Base-by-base conservation (phyloP, 2,329 filamentous ascomycete genomes). In the Phialocephala sp. region DNA sequence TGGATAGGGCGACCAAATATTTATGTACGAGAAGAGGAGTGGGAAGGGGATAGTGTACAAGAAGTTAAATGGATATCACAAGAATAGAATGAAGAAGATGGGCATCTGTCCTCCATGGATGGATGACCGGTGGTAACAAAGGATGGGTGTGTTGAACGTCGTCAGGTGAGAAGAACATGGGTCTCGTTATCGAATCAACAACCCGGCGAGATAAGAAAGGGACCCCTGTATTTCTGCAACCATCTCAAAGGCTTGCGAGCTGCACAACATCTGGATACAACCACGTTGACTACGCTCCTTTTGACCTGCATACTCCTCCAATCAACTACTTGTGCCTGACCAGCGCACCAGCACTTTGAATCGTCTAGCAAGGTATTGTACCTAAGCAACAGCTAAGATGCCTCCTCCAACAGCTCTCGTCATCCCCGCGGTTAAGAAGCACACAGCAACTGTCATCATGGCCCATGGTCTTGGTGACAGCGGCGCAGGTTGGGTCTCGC, bases 371-470 rank as follows among this genome's bases (percentile, higher is more conserved):
- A 24, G 8, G 24, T 58, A n/a, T n/a, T n/a, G n/a, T n/a, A 15
- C 58, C 41, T 20, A 60, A 37, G 27, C 35, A 62, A 18, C 57
- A 50, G 43, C 43, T 35, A 70, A 64, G 55, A 76, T 77, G 75
- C 47, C 73, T 36, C 63, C 70, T 35, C 68, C 69, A 65, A 66
- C 69, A 27, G 65, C 88, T 15, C 82, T 95, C 62, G 84, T 95
- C 22, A 89, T 97, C 66, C 92, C 92, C 35, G 92, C 94, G 47
- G 81, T 91, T 39, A 91, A 87, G 76, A 88, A 87, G 76, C 95
- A 98, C 80, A 97, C 95, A 43, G 93, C 93, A 27, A 97, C 94
- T 2, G 91, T 98, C 74, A 98, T 99, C 74, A 93, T 97, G 79
- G 85, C 92, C 60, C 95, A 99, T 78, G 95, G 95, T 15, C 83